Evolutionary conservation across 2,329 filamentous ascomycete species (phyloP), one percentile per base, ranked within the genome.

Genomic region (Cercospora zeina): DNA sequence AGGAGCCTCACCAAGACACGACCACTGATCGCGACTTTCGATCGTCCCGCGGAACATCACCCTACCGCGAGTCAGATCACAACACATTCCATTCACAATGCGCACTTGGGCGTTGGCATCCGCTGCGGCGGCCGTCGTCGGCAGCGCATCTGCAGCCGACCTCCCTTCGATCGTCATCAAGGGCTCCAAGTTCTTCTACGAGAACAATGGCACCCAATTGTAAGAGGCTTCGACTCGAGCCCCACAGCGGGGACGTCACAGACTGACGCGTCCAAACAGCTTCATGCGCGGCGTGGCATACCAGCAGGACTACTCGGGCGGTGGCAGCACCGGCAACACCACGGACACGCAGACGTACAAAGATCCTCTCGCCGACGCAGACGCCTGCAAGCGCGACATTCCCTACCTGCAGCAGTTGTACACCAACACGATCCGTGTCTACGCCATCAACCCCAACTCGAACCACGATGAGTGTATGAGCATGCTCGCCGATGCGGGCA

Each of bases 251-350:
- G 10, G 10, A 9, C 5, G 30, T 36, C n/a, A 21, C 5, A 19
- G 55, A 34, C 51, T 65, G 56, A 65, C 56, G 9, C 16, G 19
- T n/a, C 36, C n/a, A 9, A 45, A 33, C 65, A 85, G 83, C 79
- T 96, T 87, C 83, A 91, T 97, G 77, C 91, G 89, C 78, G 95
- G 95, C 80, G 83, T 99, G 70, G 95, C 95, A 69, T 99, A 99
- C 81, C 95, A 99, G 82, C 70, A 93, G 80, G 90, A 93, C 71
- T 79, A 82, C 70, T 74, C 73, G 65, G 74, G 76, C 62, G 77
- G 78, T 71, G 75, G 77, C 73, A 63, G 73, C 68, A 59, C 60
- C 49, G 80, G 84, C 57, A 62, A 73, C 68, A 60, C 60, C 51
- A 80, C 84, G 57, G 83, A 31, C 59, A 57, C 76, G 59, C 81